Percentiles rank a stretch among this genome's conserved stretches.
phyloP scores from a whole-genome alignment of 768 basidiomycete genomes.

The Collybiopsis luxurians region DNA sequence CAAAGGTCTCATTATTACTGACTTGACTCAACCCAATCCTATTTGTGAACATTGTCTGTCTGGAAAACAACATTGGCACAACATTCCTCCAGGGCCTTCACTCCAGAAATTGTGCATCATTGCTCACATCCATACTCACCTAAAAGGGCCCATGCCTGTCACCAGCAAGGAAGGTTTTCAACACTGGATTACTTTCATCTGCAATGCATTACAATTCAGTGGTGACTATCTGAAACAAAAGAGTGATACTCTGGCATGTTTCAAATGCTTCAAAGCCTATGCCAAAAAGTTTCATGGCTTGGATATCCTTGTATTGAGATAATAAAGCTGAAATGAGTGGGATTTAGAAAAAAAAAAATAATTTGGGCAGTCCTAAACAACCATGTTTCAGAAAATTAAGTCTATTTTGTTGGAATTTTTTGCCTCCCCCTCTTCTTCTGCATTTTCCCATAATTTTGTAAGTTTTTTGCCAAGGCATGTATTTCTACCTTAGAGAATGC shows the following conservation, averaged over 20 bases:
- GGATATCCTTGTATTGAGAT: no score
- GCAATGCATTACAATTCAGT: constrained; percentile 1
- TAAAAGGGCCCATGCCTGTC: constrained; percentile 19
- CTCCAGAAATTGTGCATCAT: background rate
- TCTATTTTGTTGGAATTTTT: no score
- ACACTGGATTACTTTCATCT: constrained; percentile 20
- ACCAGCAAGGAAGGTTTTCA: constrained; percentile 11
- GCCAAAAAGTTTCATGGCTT: constrained; percentile 13
- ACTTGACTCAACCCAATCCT: constrained; percentile 13
- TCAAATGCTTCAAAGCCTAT: constrained; percentile 18
- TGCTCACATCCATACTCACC: constrained; percentile 11
- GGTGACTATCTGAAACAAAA: constrained; percentile 13
- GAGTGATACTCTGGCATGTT: constrained; percentile 13
- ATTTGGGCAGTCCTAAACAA: no score
- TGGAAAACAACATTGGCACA: constrained; percentile 13
- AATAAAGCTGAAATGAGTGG: no score
- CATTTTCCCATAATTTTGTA: no score
- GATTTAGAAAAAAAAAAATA: no score
- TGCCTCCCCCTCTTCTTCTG: no score
- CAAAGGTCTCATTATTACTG: constrained; percentile 13
- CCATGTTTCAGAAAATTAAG: no score
- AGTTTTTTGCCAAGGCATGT: no score
- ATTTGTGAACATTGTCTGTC: constrained; percentile 21
- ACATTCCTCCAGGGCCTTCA: background rate
- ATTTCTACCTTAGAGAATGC: no score